Conservation (phyloP, 768 basidiomycete genomes). For the Albatrellus ellisii region DNA sequence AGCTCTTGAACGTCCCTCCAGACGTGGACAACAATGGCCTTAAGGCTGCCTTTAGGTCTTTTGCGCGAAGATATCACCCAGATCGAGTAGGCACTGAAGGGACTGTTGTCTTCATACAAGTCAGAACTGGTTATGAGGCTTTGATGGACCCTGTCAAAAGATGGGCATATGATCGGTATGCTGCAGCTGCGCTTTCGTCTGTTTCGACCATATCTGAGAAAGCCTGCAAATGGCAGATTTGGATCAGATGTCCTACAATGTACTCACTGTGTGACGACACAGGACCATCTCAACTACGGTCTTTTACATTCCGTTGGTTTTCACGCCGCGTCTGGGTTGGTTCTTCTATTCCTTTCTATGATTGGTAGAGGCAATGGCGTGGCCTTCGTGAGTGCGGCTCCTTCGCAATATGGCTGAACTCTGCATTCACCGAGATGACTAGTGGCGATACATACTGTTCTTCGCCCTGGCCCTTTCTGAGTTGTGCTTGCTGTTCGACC, state of each 20-base stretch:
- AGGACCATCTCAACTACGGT: conserved; percentile 59
- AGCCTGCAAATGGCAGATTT: conserved; percentile 35
- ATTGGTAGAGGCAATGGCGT: conserved; percentile 46
- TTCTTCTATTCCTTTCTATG: conserved; percentile 49
- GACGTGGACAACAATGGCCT: conserved; percentile 53
- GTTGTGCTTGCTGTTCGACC: conserved; percentile 49
- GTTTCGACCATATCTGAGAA: not conserved
- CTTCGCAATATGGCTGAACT: not conserved
- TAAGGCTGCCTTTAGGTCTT: conserved; percentile 61
- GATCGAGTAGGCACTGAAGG: conserved; percentile 54
- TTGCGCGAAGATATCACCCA: conserved; percentile 66
- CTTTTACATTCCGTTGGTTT: conserved; percentile 49
- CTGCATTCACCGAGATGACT: conserved; percentile 2
- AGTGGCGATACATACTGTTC: conserved; percentile 80
- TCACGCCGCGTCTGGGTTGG: conserved; percentile 46
- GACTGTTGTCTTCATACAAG: conserved; percentile 53
- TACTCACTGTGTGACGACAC: conserved; percentile 51
- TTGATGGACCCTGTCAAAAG: conserved; percentile 63
- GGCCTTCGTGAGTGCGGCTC: conserved; percentile 39
- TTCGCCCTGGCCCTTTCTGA: conserved; percentile 47
- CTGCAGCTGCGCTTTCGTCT: not conserved
- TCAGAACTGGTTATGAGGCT: conserved; percentile 66
- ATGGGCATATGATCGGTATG: conserved; percentile 80
- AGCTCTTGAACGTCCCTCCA: conserved; percentile 51
- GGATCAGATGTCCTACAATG: conserved; percentile 62